Evolutionary conservation across 2,329 filamentous ascomycete species (phyloP).

Genomic region (Exophiala oligosperma): DNA sequence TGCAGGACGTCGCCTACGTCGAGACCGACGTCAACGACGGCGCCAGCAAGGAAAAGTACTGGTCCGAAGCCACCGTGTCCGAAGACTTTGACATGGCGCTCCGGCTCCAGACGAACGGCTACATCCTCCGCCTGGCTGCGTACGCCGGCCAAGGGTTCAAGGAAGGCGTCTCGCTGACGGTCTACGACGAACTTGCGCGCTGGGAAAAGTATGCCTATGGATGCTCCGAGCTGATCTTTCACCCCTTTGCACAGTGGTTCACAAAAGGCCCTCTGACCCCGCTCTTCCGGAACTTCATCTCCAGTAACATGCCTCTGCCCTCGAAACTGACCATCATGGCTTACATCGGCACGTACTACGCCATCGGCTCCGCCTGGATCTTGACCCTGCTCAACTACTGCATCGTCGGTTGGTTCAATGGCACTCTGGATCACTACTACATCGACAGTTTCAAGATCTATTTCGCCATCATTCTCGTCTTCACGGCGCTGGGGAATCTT

Average conservation of each 20-base stretch:
- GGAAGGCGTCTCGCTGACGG: slow-evolving; percentile 79
- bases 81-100: slow-evolving; percentile 78
- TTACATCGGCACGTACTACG: slow-evolving; percentile 72
- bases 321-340: slow-evolving; percentile 72
- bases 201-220: slow-evolving; percentile 89
- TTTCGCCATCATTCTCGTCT: slow-evolving; percentile 64
- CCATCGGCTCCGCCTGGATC: slow-evolving; percentile 67
- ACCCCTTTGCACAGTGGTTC: slow-evolving; percentile 73
- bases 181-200: slow-evolving; percentile 79
- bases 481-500: slow-evolving; percentile 62
- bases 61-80: slow-evolving; percentile 74
- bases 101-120: slow-evolving; percentile 67
- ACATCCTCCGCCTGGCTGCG: slow-evolving; percentile 66
- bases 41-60: slow-evolving; percentile 62
- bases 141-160: slow-evolving; percentile 71
- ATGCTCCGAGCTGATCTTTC: slow-evolving; percentile 79
- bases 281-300: slow-evolving; percentile 72
- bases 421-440: slow-evolving; percentile 66
- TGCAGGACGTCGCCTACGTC: slow-evolving; percentile 59
- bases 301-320: slow-evolving; percentile 59
- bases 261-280: slow-evolving; percentile 75
- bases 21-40: slow-evolving; percentile 47
- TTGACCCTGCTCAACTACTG: slow-evolving; percentile 70
- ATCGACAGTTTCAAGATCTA: slow-evolving; percentile 66
- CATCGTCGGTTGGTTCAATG: slow-evolving; percentile 69